These are phyloP conservation scores for Fagopyrum tataricum DNA, from an alignment of 148 eudicot species.

Conservation along the genomic window DNA sequence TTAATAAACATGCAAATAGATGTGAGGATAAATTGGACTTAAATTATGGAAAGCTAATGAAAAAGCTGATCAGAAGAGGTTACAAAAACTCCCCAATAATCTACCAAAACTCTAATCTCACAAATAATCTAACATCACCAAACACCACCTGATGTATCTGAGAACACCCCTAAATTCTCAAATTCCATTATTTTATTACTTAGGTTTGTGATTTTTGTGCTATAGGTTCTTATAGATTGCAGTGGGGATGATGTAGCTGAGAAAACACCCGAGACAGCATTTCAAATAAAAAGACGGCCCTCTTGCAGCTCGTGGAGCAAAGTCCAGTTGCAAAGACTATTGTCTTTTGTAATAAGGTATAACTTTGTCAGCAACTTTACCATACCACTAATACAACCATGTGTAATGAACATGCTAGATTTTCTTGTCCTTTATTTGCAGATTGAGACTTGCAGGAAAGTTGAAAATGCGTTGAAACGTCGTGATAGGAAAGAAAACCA, in stretches of 20 bases:
- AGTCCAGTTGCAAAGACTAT: slow-evolving; percentile 71
- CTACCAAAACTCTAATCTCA: too few relatives aligned
- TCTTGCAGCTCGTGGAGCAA: slow-evolving; percentile 63
- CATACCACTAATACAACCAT: not conserved
- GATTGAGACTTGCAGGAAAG: slow-evolving; percentile 98
- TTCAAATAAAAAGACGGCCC: slow-evolving; percentile 79
- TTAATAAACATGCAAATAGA: too few relatives aligned
- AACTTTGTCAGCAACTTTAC: not conserved
- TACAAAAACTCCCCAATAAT: too few relatives aligned
- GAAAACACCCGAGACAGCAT: slow-evolving; percentile 84
- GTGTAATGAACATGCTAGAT: not conserved
- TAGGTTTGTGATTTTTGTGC: not conserved
- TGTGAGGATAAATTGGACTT: too few relatives aligned
- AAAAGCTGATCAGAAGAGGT: too few relatives aligned
- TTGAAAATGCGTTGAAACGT: slow-evolving; percentile 80
- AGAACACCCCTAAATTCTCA: too few relatives aligned
- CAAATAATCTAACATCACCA: too few relatives aligned
- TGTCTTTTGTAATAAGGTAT: slow-evolving; percentile 90
- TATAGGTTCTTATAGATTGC: slow-evolving; percentile 86
- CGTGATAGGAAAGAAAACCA: slow-evolving; percentile 62
- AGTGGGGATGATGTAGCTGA: slow-evolving; percentile 78
- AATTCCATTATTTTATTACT: not conserved
- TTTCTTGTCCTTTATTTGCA: slow-evolving; percentile 22
- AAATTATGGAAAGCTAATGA: too few relatives aligned
- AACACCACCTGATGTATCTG: too few relatives aligned